Conservation (phyloP, 495 filamentous ascomycete species). For the Terfezia claveryi region DNA sequence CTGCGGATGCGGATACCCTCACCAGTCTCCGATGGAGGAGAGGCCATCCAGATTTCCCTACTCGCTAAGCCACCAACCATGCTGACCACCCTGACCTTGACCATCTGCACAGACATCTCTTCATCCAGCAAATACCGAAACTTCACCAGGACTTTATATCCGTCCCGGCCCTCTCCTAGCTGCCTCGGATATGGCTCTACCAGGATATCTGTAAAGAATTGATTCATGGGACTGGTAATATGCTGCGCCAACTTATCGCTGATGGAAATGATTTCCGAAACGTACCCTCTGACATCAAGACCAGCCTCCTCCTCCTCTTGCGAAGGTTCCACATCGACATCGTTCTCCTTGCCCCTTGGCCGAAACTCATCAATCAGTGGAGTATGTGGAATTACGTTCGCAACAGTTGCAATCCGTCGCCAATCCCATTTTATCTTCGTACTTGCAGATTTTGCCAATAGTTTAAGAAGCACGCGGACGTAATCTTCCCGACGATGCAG, state of each 20-base stretch:
- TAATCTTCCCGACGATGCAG: constrained; percentile 60
- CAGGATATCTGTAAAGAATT: constrained; percentile 49
- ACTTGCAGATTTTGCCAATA: constrained; percentile 47
- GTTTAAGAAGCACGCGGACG: constrained; percentile 45
- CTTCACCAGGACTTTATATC: constrained; percentile 48
- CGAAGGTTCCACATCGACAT: constrained; percentile 10
- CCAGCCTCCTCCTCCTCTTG: constrained; percentile 33
- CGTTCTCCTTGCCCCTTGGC: constrained; percentile 1
- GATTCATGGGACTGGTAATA: constrained; percentile 39
- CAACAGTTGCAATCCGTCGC: background rate
- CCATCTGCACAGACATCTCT: constrained; percentile 39
- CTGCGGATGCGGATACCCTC: constrained; percentile 26
- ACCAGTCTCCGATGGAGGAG: constrained; percentile 9
- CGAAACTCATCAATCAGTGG: background rate
- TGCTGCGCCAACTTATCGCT: constrained; percentile 42
- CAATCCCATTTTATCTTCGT: constrained; percentile 1
- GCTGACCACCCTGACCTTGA: constrained; percentile 42
- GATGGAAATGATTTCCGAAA: constrained; percentile 41
- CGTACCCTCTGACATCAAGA: constrained; percentile 30
- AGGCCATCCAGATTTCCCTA: constrained; percentile 44
- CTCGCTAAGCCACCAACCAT: constrained; percentile 21
- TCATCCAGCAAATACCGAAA: constrained; percentile 54
- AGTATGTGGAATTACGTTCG: background rate
- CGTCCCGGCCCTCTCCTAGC: constrained; percentile 42
- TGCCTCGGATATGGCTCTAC: constrained; percentile 51